Evolutionary conservation across 2,329 filamentous ascomycete species (phyloP), one percentile per base, ranked within the genome.

Genomic region (Epichloe sibirici): DNA sequence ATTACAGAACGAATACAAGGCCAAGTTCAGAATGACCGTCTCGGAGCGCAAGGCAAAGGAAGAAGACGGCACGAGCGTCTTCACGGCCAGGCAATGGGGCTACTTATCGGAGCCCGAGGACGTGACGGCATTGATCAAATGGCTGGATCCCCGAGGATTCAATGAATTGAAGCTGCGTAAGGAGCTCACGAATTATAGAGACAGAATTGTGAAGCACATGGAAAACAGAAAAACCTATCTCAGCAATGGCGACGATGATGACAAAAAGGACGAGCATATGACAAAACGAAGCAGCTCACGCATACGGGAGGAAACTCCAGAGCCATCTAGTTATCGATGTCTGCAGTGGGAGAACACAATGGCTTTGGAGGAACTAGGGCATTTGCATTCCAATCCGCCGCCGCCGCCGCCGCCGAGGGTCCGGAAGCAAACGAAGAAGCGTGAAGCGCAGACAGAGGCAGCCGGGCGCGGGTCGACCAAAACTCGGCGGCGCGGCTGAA

Each of bases 131-230:
- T 77, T 98, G 17, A 81, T 97, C 56, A 78, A 79, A 50, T 98
- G 93, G 90, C 77, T 98, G 4, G 91, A 98, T 63, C 79, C 84
- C 12, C 85, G 88, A 15, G 93, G 93, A 1, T 76, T 85, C 57
- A 90, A 95, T 57, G 93, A 98, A 69, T 72, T 86, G 57, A 90
- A 89, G 64, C 75, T 98, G 48, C 82, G 86, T 55, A 97, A 96
- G 69, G 91, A 97, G 66, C 77, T 98, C 4, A 73, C 85, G 49
- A 71, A 76, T 21, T 95, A 85, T 71, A 83, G 82, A 49, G 83
- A 90, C 42, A 81, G 82, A 61, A 95, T 96, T 57, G 72, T 77
- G 25, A 77, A 78, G 56, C 82, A 90, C 62, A 96, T 96, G 90
- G 75, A 83, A 61, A 85, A 83, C 62, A 84, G 94, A 56, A 81